These are phyloP conservation scores for Triticum dicoccoides DNA, from an alignment of 176 grass and related monocot species.

Conservation along the genomic window DNA sequence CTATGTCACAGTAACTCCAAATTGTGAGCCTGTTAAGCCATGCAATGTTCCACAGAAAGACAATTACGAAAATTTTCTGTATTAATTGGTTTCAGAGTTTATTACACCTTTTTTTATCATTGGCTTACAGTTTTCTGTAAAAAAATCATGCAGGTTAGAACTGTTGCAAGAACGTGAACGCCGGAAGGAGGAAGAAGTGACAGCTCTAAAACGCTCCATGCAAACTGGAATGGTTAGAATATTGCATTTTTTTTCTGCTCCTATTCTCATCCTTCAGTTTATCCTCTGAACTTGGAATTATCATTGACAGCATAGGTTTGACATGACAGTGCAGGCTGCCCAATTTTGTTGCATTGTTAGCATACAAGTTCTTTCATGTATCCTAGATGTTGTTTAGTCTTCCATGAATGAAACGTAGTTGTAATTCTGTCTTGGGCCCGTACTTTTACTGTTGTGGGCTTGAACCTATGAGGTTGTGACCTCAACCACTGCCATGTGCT, in stretches of 20 bases:
- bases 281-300: background rate
- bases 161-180: constrained; percentile 80
- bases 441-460: background rate
- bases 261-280: background rate
- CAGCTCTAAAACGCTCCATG: constrained; percentile 88
- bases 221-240: constrained; percentile 92
- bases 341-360: background rate
- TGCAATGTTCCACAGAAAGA: background rate
- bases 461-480: background rate
- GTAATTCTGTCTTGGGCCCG: background rate
- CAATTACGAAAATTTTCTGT: background rate
- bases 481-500: background rate
- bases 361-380: background rate
- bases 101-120: background rate
- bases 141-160: constrained; percentile 57
- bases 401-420: background rate
- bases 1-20: background rate
- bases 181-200: constrained; percentile 85
- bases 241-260: background rate
- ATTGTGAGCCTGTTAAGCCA: background rate
- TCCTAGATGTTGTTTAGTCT: background rate
- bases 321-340: background rate
- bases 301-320: background rate
- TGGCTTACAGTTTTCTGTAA: background rate
- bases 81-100: background rate